phyloP scores from a whole-genome alignment of 2,329 filamentous ascomycete species.

The Neopestalotiopsis sp. region DNA sequence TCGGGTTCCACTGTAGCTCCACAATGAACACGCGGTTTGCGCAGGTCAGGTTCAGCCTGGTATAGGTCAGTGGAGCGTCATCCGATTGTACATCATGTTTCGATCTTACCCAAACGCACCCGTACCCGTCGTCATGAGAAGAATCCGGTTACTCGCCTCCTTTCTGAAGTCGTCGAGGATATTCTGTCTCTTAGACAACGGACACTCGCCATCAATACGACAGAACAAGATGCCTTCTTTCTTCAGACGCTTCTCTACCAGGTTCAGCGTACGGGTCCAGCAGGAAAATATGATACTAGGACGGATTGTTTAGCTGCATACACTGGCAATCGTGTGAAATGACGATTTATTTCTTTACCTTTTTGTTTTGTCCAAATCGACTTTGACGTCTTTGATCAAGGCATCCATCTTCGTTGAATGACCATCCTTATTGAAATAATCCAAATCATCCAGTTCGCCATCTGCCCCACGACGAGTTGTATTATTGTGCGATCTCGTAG shows the following conservation, averaged over 20 bases:
- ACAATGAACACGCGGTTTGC: slow-evolving; percentile 56
- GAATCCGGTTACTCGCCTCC: slow-evolving; percentile 35
- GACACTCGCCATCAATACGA: slow-evolving; percentile 51
- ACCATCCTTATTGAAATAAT: slow-evolving; percentile 35
- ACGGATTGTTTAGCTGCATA: background rate
- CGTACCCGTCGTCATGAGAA: slow-evolving; percentile 60
- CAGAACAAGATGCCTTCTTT: slow-evolving; percentile 34
- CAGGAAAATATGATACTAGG: slow-evolving; percentile 52
- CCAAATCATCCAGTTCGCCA: slow-evolving; percentile 21
- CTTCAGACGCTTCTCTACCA: slow-evolving; percentile 40
- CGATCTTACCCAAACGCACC: slow-evolving; percentile 52
- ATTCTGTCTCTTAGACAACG: slow-evolving; percentile 40
- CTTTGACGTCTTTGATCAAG: slow-evolving; percentile 37
- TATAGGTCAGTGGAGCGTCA: background rate
- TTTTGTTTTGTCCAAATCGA: slow-evolving; percentile 30
- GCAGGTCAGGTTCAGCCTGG: slow-evolving; percentile 52
- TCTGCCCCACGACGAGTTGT: slow-evolving; percentile 7
- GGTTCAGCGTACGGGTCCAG: slow-evolving; percentile 49
- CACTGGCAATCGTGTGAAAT: too few species aligned
- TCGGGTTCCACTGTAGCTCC: slow-evolving; percentile 62
- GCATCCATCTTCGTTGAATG: slow-evolving; percentile 41
- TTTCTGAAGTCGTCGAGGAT: slow-evolving; percentile 45
- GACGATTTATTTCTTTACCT: slow-evolving; percentile 23
- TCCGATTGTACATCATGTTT: background rate
- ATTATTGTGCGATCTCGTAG: background rate